Conservation (phyloP, 306 rosid genomes). For the Casuarina cunninghamiana region DNA sequence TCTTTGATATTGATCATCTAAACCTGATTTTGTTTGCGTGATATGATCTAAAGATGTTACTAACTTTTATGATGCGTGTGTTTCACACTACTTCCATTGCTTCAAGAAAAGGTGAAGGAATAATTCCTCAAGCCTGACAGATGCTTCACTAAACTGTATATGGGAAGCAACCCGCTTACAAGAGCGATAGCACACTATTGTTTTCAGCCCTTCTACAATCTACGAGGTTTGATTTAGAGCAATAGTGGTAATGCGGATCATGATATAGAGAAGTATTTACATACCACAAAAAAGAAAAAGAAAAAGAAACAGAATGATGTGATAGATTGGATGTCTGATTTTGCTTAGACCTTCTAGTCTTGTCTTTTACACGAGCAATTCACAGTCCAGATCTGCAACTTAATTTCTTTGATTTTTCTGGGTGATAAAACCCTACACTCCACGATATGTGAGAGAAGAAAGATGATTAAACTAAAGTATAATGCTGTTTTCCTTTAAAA, state of each 20-base stretch:
- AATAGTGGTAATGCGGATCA: not conserved
- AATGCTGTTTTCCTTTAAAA: not conserved
- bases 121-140: constrained; percentile 1
- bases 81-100: not conserved
- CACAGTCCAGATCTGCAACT: not conserved
- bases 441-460: not conserved
- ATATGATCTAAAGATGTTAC: constrained; percentile 3
- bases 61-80: not conserved
- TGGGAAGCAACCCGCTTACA: constrained; percentile 5
- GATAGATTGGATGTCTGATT: constrained; percentile 8
- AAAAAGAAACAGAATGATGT: not conserved
- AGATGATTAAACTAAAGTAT: not conserved
- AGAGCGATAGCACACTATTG: not conserved
- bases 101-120: constrained; percentile 14
- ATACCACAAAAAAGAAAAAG: not conserved
- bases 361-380: not conserved
- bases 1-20: not conserved
- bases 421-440: not conserved
- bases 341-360: constrained; percentile 1
- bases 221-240: not conserved
- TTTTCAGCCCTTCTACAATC: not conserved
- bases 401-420: not conserved
- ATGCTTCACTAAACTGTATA: not conserved
- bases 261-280: not conserved
- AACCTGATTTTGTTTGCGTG: not conserved